These are phyloP conservation scores for Microbotryomycetes sp. DNA, from an alignment of 1,284 basidiomycete genomes.

Conservation along the genomic window DNA sequence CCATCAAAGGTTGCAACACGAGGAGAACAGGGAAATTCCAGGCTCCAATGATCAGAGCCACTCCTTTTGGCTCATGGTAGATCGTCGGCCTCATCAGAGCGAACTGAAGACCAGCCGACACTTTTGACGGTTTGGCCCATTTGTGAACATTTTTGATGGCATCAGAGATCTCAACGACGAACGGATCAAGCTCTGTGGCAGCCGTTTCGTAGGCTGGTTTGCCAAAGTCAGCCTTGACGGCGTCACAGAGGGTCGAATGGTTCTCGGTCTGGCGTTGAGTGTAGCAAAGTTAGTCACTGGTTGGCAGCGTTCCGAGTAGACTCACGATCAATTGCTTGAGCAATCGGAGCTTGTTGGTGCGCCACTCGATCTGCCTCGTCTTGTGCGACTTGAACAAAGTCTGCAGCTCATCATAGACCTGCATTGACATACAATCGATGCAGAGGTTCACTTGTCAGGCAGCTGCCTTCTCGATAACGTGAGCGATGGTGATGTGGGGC, in stretches of 20 bases:
- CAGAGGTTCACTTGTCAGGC: not conserved
- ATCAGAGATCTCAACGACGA: constrained; percentile 39
- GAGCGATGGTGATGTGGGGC: no score
- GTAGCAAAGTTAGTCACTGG: constrained; percentile 22
- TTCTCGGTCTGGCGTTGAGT: constrained; percentile 39
- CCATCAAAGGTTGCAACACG: constrained; percentile 42
- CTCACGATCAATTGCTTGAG: not conserved
- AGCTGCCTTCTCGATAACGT: not conserved
- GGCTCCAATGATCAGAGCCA: constrained; percentile 43
- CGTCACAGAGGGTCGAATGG: constrained; percentile 37
- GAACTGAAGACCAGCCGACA: constrained; percentile 40
- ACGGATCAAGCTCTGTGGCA: constrained; percentile 40
- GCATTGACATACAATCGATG: not conserved
- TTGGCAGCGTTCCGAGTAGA: not conserved
- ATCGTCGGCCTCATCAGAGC: constrained; percentile 39
- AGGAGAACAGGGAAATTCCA: constrained; percentile 38
- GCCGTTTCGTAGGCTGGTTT: constrained; percentile 41
- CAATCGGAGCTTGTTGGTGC: not conserved
- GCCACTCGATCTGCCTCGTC: not conserved
- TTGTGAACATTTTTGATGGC: constrained; percentile 40
- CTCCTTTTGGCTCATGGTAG: constrained; percentile 42
- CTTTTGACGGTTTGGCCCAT: constrained; percentile 41
- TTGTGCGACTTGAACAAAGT: not conserved
- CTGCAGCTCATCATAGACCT: not conserved
- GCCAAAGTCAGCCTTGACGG: constrained; percentile 42